Conservation (phyloP, 2,329 filamentous ascomycete genomes). For the Cladosporium sp. region DNA sequence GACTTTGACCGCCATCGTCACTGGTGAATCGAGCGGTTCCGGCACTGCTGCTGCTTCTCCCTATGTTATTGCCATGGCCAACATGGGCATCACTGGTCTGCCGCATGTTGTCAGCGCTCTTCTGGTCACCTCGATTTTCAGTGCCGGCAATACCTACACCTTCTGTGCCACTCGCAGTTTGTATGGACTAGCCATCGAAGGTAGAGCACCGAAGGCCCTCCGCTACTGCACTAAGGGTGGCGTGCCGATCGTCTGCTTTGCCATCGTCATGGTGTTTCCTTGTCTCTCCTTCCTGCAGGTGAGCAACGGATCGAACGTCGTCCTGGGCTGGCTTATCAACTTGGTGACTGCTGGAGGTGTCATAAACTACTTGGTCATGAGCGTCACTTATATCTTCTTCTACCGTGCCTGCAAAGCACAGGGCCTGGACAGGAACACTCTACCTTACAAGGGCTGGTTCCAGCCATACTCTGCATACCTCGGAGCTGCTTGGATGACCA, state of each 20-base stretch:
- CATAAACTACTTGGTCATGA: slow-evolving; percentile 65
- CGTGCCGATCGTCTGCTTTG: slow-evolving; percentile 62
- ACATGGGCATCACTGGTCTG: slow-evolving; percentile 47
- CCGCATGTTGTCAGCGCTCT: slow-evolving; percentile 44
- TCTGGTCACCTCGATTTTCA: slow-evolving; percentile 57
- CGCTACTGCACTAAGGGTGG: slow-evolving; percentile 62
- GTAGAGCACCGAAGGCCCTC: slow-evolving; percentile 57
- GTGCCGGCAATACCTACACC: slow-evolving; percentile 58
- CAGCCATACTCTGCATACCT: slow-evolving; percentile 56
- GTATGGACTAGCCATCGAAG: slow-evolving; percentile 56
- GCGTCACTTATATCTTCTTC: slow-evolving; percentile 60
- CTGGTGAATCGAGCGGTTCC: slow-evolving; percentile 21
- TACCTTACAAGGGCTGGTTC: slow-evolving; percentile 59
- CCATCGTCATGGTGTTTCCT: slow-evolving; percentile 38
- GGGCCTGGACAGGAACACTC: slow-evolving; percentile 52
- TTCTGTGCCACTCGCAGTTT: slow-evolving; percentile 57
- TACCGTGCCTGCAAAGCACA: slow-evolving; percentile 57
- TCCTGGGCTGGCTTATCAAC: slow-evolving; percentile 49
- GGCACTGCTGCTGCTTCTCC: slow-evolving; percentile 35
- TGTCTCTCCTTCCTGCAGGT: slow-evolving; percentile 41
- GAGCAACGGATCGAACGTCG: slow-evolving; percentile 34
- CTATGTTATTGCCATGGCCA: slow-evolving; percentile 40
- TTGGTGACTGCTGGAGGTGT: slow-evolving; percentile 61
- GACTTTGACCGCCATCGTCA: slow-evolving; percentile 31
- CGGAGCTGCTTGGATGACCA: slow-evolving; percentile 34